Evolutionary conservation across 768 basidiomycete species (phyloP).

Genomic region (Peribolospora kevripleyi): DNA sequence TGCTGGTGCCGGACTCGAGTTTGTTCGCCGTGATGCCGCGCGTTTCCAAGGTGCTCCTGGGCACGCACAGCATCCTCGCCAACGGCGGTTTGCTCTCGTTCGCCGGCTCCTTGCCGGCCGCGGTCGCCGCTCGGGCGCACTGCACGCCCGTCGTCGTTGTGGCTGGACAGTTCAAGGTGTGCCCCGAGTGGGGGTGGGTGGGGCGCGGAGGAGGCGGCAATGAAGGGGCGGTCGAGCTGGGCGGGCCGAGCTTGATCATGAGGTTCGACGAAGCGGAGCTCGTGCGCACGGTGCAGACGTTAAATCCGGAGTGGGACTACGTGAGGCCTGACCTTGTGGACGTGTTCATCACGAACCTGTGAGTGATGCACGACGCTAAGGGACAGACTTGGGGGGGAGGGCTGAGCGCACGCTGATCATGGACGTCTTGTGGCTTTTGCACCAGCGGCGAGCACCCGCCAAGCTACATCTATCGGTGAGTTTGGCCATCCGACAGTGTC

Average conservation of each 20-base stretch:
- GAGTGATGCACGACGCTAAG: slow-evolving; percentile 19
- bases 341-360: slow-evolving; percentile 94
- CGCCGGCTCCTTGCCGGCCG: slow-evolving; percentile 59
- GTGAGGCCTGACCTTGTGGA: slow-evolving; percentile 76
- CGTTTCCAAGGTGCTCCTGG: slow-evolving; percentile 85
- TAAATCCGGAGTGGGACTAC: slow-evolving; percentile 94
- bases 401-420: no score
- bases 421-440: no score
- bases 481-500: no score
- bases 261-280: slow-evolving; percentile 24
- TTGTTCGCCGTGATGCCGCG: slow-evolving; percentile 90
- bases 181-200: slow-evolving; percentile 68
- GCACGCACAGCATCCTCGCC: slow-evolving; percentile 83
- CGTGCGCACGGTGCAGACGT: slow-evolving; percentile 67
- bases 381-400: no score
- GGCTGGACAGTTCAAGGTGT: slow-evolving; percentile 88
- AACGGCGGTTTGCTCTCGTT: slow-evolving; percentile 89
- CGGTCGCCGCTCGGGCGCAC: slow-evolving; percentile 66
- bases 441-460: no score
- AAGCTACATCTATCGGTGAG: no score
- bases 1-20: slow-evolving; percentile 87
- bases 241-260: slow-evolving; percentile 30
- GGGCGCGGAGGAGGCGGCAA: slow-evolving; percentile 47
- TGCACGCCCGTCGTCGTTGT: slow-evolving; percentile 80
- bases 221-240: slow-evolving; percentile 37